Percentiles rank a stretch among this genome's conserved stretches.
Conservation (phyloP, 2,329 filamentous ascomycete genomes). For the Talaromyces islandicus region DNA sequence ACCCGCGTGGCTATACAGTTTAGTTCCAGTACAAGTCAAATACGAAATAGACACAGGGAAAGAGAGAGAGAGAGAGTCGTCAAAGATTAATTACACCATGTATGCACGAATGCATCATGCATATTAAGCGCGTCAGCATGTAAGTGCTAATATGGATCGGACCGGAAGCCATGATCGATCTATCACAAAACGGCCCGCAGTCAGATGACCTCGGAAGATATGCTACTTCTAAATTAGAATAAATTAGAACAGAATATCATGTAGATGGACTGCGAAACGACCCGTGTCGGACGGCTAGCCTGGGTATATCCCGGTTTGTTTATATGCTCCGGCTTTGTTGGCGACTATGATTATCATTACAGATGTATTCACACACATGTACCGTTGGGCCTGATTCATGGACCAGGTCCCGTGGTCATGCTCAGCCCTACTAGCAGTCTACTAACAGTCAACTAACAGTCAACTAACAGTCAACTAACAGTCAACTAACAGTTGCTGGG, state of each 20-base stretch:
- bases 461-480: not conserved
- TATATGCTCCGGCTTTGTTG: not conserved
- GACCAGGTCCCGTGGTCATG: not conserved
- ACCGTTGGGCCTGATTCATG: not conserved
- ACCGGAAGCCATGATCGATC: not conserved
- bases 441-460: not conserved
- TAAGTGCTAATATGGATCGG: too few species aligned
- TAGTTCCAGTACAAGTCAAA: not conserved
- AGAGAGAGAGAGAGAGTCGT: not conserved
- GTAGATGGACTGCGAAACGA: too few species aligned
- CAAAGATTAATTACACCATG: not conserved
- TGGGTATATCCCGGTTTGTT: not conserved
- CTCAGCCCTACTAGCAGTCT: not conserved
- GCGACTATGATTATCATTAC: too few species aligned
- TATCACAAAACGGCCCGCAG: not conserved
- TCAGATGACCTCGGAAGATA: not conserved
- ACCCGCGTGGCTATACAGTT: not conserved
- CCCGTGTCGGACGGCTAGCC: not conserved
- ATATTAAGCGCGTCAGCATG: not conserved
- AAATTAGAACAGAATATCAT: too few species aligned
- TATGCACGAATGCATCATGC: not conserved
- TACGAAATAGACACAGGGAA: too few species aligned
- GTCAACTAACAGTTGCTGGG: too few species aligned
- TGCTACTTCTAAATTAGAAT: too few species aligned
- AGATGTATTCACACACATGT: too few species aligned